Evolutionary conservation across 2,329 filamentous ascomycete genomes (phyloP), one percentile per base, ranked within the genome.

Genomic region (Fusarium brevicatenulatum): DNA sequence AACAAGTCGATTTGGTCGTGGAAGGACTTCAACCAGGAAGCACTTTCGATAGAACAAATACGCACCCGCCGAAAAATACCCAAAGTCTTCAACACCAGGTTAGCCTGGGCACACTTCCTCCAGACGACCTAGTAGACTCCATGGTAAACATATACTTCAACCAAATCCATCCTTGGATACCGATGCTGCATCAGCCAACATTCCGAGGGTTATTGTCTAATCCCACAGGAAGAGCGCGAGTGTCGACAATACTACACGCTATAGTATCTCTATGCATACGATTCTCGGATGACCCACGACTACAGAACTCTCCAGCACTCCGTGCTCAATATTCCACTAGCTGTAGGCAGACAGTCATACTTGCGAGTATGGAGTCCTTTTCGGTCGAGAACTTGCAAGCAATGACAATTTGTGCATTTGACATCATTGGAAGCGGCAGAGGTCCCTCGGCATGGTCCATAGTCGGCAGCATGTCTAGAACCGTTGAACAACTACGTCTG

Each of bases 101-200:
- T 19, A 28, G 16, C 12, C 28, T 63, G 13, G 71, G 75, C 5
- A 65, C 21, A 6, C 54, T 81, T 9, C 70, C 67, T 7, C 71
- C 80, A 9, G 76, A 78, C 9, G 77, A 82, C 18, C 74, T 84
- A 2, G 76, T 84, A 9, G 78, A 79, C 34, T 66, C 71, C 10
- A 70, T 82, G 12, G 75, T 82, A 19, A 79, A 81, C 4, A 76
- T 79, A 3, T 84, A 84, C 66, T 83, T 84, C 46, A 61, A 66
- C 2, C 63, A 76, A 5, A 77, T 84, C 2, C 83, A 84, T 55
- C 82, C 82, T 3, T 85, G 82, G 80, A 83, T 83, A 32, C 76
- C 76, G 5, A 76, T 78, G 42, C 15, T 78, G 8, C 75, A 78
- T 44, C 78, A 77, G 63, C 63, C 66, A 44, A 70, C 76, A 43